Evolutionary conservation across 441 rosid genomes (phyloP).

Genomic region (Breynia disticha): DNA sequence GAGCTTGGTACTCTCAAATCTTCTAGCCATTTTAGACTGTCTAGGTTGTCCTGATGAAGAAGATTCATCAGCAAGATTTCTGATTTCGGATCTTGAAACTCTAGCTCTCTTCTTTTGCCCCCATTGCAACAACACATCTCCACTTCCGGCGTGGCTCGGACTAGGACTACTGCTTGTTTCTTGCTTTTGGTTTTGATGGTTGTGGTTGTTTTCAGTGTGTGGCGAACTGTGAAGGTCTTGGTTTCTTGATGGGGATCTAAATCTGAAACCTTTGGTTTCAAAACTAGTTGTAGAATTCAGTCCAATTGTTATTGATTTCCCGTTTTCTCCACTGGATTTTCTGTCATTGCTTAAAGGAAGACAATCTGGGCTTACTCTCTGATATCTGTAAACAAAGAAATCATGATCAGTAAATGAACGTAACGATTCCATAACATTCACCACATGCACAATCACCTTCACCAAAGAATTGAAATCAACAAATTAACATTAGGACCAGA

Average conservation of each 20-base stretch:
- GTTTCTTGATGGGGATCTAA: slow-evolving; percentile 41
- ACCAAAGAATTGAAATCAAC: background rate
- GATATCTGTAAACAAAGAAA: slow-evolving; percentile 30
- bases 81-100: slow-evolving; percentile 41
- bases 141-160: slow-evolving; percentile 14
- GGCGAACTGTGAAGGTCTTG: slow-evolving; percentile 19
- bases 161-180: slow-evolving; percentile 10
- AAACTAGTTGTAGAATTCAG: slow-evolving; percentile 7
- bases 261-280: slow-evolving; percentile 31
- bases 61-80: slow-evolving; percentile 19
- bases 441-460: background rate
- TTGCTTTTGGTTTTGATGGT: slow-evolving; percentile 7
- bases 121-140: slow-evolving; percentile 51
- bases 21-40: slow-evolving; percentile 23
- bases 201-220: slow-evolving; percentile 11
- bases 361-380: slow-evolving; percentile 53
- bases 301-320: slow-evolving; percentile 14
- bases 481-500: background rate
- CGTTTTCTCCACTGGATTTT: slow-evolving; percentile 25
- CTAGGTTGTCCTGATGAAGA: slow-evolving; percentile 24
- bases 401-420: background rate
- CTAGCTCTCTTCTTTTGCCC: slow-evolving; percentile 62
- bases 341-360: slow-evolving; percentile 37
- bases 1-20: slow-evolving; percentile 15
- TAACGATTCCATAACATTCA: background rate